Base-by-base conservation (phyloP, 306 rosid genomes). In the Prinsepia uniflora region DNA sequence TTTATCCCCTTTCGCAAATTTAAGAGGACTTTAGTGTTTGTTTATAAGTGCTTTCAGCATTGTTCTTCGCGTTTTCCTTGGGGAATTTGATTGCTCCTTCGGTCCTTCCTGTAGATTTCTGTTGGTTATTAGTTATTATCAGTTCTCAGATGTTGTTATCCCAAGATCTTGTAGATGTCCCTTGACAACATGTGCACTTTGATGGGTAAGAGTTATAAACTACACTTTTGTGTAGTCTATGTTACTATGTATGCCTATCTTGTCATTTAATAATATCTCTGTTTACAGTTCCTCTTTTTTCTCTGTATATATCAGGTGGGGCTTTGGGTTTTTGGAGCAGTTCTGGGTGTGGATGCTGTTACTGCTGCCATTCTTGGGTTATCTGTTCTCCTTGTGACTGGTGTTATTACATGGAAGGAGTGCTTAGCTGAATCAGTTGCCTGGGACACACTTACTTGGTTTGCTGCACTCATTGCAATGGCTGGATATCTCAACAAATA, bases 401-500 rank as follows among this genome's bases (percentile, higher is more conserved):
- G 99, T 52, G 97, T 95, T 56, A 92, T 95, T 69, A 91, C 99
- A 60, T 95, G 99, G 99, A 95, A 95, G 81, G 99, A 95, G 85
- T 95, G 99, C 86, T 86, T 95, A 74, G 89, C 81, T 71, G 99
- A 95, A 76, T 79, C 96, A 61, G 99, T 95, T 82, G 99, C 99
- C 69, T 95, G 99, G 99, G 99, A 95, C 71, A 95, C 99, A 42
- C 91, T 95, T 70, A 95, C 96, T 3, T 95, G 97, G 99, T 95
- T 95, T 81, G 99, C 99, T 78, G 99, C 99, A 43, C 99, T 95
- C 74, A 95, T 95, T 79, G 97, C 99, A 64, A 95, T 95, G 99
- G 99, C 97, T 52, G 99, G 99, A 59, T 95, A 95, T 82, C 89
- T 95, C 83, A 95, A 95, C 86, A 95, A 95, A 86, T 95, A 95